Percentiles rank a stretch among this genome's conserved stretches.
phyloP scores from a whole-genome alignment of 495 filamentous ascomycete genomes.

The Neurospora sublineolata region DNA sequence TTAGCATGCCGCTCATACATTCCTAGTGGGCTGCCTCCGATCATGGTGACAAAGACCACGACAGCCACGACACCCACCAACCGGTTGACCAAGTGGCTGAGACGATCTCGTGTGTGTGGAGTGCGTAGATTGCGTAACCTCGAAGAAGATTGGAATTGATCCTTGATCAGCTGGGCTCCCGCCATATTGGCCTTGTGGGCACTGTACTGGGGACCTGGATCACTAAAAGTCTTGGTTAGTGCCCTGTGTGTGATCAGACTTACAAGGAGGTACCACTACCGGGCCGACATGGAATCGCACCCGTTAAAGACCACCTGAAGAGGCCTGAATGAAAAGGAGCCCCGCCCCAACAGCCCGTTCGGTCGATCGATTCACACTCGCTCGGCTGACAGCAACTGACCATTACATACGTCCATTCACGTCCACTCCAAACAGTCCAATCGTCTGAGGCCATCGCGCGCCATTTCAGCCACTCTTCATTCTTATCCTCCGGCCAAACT shows the following conservation, averaged over 20 bases:
- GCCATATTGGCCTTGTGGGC: neutral
- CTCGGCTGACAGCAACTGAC: conserved; percentile 1
- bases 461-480: neutral
- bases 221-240: neutral
- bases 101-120: neutral
- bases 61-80: neutral
- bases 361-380: neutral
- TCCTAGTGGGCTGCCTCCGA: neutral
- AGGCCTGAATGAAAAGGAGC: neutral
- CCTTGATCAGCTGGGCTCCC: neutral
- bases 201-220: neutral
- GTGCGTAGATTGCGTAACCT: neutral
- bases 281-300: neutral
- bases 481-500: neutral
- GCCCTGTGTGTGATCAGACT: too few species aligned
- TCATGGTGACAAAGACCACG: neutral
- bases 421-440: neutral
- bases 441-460: neutral
- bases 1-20: neutral
- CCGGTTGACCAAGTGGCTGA: neutral
- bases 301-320: neutral
- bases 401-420: neutral
- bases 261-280: neutral
- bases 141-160: neutral
- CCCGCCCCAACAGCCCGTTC: neutral